Base-by-base conservation (phyloP, 208 protist species). In the Angomonas deanei region DNA sequence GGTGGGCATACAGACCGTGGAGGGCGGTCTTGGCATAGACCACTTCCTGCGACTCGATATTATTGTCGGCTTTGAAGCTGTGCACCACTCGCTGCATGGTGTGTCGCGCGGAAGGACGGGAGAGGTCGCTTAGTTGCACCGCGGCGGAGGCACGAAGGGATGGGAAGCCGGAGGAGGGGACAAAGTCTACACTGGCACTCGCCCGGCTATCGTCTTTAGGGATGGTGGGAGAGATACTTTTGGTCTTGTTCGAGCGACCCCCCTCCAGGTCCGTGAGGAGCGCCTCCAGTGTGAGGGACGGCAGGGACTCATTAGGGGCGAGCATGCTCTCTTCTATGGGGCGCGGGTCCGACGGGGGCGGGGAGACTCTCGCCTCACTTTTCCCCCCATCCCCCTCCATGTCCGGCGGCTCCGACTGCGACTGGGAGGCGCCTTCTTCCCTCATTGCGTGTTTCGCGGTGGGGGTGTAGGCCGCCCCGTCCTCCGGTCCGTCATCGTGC, bases 201-300 rank as follows among this genome's bases (percentile, higher is more conserved):
- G 36, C 15, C 11, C 8, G 11, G 36, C 11, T 42, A 15, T 15
- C 36, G 36, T 42, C 15, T 8, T 42, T 8, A 15, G 36, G 15
- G 36, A 15, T 15, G 8, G 15, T 15, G 11, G 36, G 36, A n/a
- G 36, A 42, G 36, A 42, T 15, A 42, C 36, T 42, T 15, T 15
- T 42, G 11, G 8, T 42, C 36, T 15, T 15, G 8, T 42, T 42
- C 15, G 15, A 15, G 8, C 8, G 8, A 8, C 36, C 36, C 11
- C 36, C 36, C 34, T 80, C 74, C 10, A 80, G 59, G 11, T 23
- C 53, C 23, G 49, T 60, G 39, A 80, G 57, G 2, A 80, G 59
- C 23, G 49, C 38, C 33, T 76, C 74, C 28, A 80, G 66, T 6
- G 74, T 76, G 15, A 66, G 58, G 30, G 69, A 76, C n/a, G 21